phyloP scores from a whole-genome alignment of 2,329 filamentous ascomycete genomes.

The Lasiodiplodia theobromae region DNA sequence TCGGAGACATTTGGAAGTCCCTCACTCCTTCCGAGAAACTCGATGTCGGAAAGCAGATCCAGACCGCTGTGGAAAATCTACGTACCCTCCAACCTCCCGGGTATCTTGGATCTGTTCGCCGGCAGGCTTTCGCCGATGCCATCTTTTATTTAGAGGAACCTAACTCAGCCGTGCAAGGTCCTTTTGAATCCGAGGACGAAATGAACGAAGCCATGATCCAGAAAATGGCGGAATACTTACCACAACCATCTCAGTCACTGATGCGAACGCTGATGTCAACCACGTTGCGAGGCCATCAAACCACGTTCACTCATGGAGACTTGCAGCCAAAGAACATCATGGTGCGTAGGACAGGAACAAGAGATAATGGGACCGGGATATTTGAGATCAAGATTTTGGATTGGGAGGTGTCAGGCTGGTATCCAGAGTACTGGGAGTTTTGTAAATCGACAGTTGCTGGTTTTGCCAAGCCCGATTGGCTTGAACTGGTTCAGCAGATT shows the following conservation, averaged over 20 bases:
- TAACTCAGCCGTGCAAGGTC: slow-evolving; percentile 27
- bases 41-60: slow-evolving; percentile 30
- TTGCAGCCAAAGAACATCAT: slow-evolving; percentile 34
- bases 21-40: slow-evolving; percentile 31
- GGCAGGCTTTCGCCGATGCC: slow-evolving; percentile 21
- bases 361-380: neutral
- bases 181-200: slow-evolving; percentile 32
- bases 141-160: slow-evolving; percentile 23
- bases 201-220: slow-evolving; percentile 31
- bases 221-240: slow-evolving; percentile 1
- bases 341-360: slow-evolving; percentile 25
- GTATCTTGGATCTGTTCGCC: slow-evolving; percentile 29
- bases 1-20: slow-evolving; percentile 25
- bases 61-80: slow-evolving; percentile 27
- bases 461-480: slow-evolving; percentile 29
- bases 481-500: slow-evolving; percentile 27
- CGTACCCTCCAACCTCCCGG: slow-evolving; percentile 30
- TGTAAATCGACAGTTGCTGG: slow-evolving; percentile 31
- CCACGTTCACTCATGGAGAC: slow-evolving; percentile 33
- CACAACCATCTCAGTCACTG: slow-evolving; percentile 19
- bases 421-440: slow-evolving; percentile 35
- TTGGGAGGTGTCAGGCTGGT: slow-evolving; percentile 35
- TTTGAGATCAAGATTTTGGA: slow-evolving; percentile 33
- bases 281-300: slow-evolving; percentile 28
- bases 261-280: slow-evolving; percentile 20